A percentile compares a stretch with the other conserved stretches of the same genome.
phyloP scores from a whole-genome alignment of 2,329 filamentous ascomycete species.

The Talaromyces sp. region DNA sequence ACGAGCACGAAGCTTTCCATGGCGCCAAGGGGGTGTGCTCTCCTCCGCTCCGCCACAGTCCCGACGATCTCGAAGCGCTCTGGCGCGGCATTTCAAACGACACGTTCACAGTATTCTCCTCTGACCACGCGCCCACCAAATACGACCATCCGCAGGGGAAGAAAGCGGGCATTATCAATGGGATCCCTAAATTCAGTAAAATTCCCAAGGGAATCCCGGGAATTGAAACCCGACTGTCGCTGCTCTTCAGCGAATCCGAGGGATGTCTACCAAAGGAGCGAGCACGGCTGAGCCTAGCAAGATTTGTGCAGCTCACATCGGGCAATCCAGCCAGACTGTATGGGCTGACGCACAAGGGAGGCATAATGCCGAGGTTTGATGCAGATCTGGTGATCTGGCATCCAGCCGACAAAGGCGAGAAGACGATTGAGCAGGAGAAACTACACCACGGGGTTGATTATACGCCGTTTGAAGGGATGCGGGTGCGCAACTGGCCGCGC shows the following conservation, averaged over 20 bases:
- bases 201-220: constrained; percentile 55
- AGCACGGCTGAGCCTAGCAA: constrained; percentile 7
- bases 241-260: constrained; percentile 26
- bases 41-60: constrained; percentile 45
- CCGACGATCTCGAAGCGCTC: constrained; percentile 46
- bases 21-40: constrained; percentile 52
- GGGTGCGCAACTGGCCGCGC: constrained; percentile 55
- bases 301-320: constrained; percentile 9
- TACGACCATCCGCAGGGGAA: constrained; percentile 14
- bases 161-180: constrained; percentile 5
- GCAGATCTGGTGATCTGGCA: constrained; percentile 57
- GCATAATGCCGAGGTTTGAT: constrained; percentile 46
- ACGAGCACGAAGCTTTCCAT: constrained; percentile 21
- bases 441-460: constrained; percentile 59
- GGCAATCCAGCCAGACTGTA: constrained; percentile 43
- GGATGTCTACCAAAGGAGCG: constrained; percentile 19
- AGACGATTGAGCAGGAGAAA: constrained; percentile 37
- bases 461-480: constrained; percentile 55
- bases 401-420: constrained; percentile 23
- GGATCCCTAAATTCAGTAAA: constrained; percentile 6
- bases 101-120: constrained; percentile 50
- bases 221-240: constrained; percentile 50
- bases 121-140: constrained; percentile 40
- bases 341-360: constrained; percentile 48
- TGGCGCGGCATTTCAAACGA: constrained; percentile 49